A percentile compares a stretch with the other conserved stretches of the same genome.
These are phyloP conservation scores for Begonia loranthoides DNA, from an alignment of 306 rosid species.

Conservation along the genomic window DNA sequence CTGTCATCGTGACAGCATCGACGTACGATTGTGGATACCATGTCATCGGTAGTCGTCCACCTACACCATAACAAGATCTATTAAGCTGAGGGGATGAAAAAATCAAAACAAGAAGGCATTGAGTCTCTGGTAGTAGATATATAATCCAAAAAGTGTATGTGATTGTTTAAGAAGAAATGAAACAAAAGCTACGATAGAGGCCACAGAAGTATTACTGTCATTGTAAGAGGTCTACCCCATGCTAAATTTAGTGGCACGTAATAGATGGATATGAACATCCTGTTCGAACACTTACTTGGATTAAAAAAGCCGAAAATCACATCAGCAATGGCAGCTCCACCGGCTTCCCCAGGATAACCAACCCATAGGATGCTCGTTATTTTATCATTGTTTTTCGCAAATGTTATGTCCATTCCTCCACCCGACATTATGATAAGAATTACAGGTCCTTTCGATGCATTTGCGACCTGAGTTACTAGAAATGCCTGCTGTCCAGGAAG, in stretches of 20 bases:
- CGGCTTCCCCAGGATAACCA: slow-evolving; percentile 22
- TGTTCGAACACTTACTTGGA: too few species aligned
- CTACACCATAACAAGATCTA: slow-evolving; percentile 10
- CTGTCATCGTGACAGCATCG: slow-evolving; percentile 61
- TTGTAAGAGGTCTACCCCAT: too few species aligned
- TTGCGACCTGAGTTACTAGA: slow-evolving; percentile 46
- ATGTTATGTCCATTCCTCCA: slow-evolving; percentile 56
- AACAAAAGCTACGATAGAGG: too few species aligned
- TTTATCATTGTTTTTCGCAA: slow-evolving; percentile 27
- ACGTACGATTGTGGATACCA: slow-evolving; percentile 61
- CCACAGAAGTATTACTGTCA: too few species aligned
- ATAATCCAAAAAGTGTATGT: too few species aligned
- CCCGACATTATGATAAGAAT: slow-evolving; percentile 64
- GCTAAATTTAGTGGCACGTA: too few species aligned
- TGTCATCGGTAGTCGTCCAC: slow-evolving; percentile 59
- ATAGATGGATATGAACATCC: too few species aligned
- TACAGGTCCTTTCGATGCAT: slow-evolving; percentile 39
- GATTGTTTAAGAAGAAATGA: too few species aligned
- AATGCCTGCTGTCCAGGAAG: slow-evolving; percentile 65
- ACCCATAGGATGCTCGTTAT: slow-evolving; percentile 35
- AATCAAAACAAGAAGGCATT: too few species aligned
- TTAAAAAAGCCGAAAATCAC: slow-evolving; percentile 13
- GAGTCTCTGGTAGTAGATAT: too few species aligned
- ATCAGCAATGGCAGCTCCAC: slow-evolving; percentile 17
- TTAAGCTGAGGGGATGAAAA: too few species aligned